Conservation (phyloP, 495 filamentous ascomycete genomes). For the Oidiodendron maius region DNA sequence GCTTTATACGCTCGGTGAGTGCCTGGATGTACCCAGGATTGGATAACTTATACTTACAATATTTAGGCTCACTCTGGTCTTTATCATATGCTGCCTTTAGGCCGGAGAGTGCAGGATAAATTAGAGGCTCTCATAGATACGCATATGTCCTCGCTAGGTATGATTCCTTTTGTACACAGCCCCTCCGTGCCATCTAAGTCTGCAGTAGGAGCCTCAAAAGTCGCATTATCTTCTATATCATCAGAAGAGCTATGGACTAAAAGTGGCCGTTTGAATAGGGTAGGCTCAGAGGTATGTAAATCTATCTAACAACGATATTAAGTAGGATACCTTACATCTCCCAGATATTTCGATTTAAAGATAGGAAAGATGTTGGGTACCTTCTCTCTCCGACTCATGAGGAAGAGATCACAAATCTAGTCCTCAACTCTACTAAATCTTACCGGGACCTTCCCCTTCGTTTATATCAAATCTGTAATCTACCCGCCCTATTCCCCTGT, state of each 20-base stretch:
- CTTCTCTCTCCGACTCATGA: constrained; percentile 92
- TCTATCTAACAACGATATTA: background rate
- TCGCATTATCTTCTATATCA: constrained; percentile 84
- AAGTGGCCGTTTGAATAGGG: constrained; percentile 32
- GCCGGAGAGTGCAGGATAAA: constrained; percentile 83
- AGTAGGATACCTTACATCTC: background rate
- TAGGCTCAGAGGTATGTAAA: constrained; percentile 33
- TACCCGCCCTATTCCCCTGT: background rate
- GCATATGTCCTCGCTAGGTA: constrained; percentile 77
- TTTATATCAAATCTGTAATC: constrained; percentile 83
- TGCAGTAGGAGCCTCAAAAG: constrained; percentile 68
- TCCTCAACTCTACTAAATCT: constrained; percentile 67
- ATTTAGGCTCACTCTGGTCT: constrained; percentile 77
- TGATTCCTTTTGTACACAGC: constrained; percentile 19
- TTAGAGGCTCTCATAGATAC: constrained; percentile 79
- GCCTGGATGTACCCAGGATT: background rate
- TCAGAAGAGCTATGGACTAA: constrained; percentile 78
- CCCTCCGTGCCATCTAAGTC: too few species aligned
- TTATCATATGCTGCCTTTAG: constrained; percentile 91
- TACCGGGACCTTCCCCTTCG: constrained; percentile 83
- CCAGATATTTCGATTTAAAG: constrained; percentile 74
- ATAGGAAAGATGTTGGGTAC: constrained; percentile 69
- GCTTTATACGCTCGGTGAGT: constrained; percentile 71
- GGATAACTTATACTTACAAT: background rate
- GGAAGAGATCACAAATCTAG: constrained; percentile 86